Conservation (phyloP, 1,284 basidiomycete genomes). For the Pyrrhoderma noxium region DNA sequence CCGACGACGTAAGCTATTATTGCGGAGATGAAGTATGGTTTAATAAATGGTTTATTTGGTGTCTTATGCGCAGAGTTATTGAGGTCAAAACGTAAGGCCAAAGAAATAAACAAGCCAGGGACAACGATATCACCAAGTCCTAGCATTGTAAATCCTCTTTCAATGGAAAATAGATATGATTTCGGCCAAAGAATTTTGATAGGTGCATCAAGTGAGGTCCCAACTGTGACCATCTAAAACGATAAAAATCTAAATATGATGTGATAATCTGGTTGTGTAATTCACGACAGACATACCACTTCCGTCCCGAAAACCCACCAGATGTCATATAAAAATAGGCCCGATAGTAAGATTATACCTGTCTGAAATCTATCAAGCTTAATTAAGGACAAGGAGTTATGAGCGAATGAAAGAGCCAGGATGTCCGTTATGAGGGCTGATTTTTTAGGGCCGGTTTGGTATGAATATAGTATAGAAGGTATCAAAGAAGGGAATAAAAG, state of each 20-base stretch:
- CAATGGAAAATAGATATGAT: constrained; percentile 47
- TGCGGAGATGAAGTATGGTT: constrained; percentile 72
- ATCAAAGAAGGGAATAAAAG: constrained; percentile 59
- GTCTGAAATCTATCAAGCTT: constrained; percentile 90
- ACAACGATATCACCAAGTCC: constrained; percentile 90
- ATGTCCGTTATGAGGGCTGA: constrained; percentile 76
- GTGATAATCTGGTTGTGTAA: constrained; percentile 10
- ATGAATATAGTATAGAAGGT: constrained; percentile 64
- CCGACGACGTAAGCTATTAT: constrained; percentile 76
- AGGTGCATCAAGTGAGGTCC: constrained; percentile 87
- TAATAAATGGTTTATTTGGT: constrained; percentile 20
- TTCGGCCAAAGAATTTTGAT: constrained; percentile 90
- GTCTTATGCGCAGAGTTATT: constrained; percentile 33
- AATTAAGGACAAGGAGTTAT: constrained; percentile 76
- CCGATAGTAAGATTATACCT: constrained; percentile 73
- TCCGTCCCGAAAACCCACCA: constrained; percentile 83
- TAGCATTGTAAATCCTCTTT: constrained; percentile 79
- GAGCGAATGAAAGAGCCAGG: constrained; percentile 78
- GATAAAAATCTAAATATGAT: constrained; percentile 5
- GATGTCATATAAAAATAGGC: constrained; percentile 85
- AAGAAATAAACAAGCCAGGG: constrained; percentile 84
- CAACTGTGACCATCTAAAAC: constrained; percentile 85
- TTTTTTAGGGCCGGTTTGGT: constrained; percentile 42
- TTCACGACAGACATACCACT: constrained; percentile 46
- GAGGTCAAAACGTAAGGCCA: constrained; percentile 85